Base-by-base conservation (phyloP, 176 grass and related monocot species). In the Carex myosuroides region DNA sequence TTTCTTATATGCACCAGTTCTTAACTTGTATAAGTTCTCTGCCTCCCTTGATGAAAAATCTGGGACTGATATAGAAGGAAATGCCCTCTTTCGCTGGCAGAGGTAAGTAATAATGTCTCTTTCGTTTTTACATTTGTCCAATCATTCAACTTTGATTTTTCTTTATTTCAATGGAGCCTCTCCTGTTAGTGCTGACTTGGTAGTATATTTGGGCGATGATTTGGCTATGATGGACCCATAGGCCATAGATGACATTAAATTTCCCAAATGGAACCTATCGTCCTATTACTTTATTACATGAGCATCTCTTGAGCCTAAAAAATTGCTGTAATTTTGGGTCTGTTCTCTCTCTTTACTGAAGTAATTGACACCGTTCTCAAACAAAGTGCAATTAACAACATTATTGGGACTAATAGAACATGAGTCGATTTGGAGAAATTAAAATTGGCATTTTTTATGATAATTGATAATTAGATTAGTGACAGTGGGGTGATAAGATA, bases 61-160 rank as follows among this genome's bases (percentile, higher is more conserved):
- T 81, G 88, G 80, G 85, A 91, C 74, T 70, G 86, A 78, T 86
- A 80, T 95, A 33, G 92, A 95, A 85, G 92, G 88, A 79, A 87
- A 95, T 81, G 95, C 95, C 29, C 65, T 92, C 24, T 98, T 98
- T 90, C 91, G 88, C 76, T 98, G 95, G 95, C 95, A 95, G 78
- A 93, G 86, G 95, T 90, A 76, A 12, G 41, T 85, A 26, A 55
- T 84, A 53, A 13, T 54, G 20, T 54, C 11, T 54, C 21, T 8
- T 75, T 24, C 42, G 30, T 53, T 53, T 50, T 53, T 74, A 8
- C 46, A 53, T 52, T 16, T 53, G 3, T 14, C 46, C 12, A 75
- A 53, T 53, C 13, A 18, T 71, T 71, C 17, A 71, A 44, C 20
- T 48, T 20, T 20, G 16, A 44, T 42, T 11, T 62, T 71, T 71